Evolutionary conservation across 1,284 basidiomycete species (phyloP).

Genomic region (Sanghuangporus baumii): DNA sequence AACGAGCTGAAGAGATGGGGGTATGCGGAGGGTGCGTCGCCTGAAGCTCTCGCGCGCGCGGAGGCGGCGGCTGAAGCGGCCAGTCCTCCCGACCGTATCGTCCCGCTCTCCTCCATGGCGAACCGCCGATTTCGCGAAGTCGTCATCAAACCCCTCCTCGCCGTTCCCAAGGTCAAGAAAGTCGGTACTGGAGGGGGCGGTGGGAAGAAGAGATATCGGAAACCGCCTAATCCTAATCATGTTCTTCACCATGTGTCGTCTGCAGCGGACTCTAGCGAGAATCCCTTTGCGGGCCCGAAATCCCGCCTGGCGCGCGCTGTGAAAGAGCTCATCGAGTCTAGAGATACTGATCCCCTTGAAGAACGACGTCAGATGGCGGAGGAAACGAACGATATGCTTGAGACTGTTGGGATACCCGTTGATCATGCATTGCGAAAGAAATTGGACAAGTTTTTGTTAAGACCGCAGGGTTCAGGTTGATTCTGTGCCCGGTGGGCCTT

Average conservation of each 20-base stretch:
- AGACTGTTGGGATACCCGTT: conserved; percentile 48
- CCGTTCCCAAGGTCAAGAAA: conserved; percentile 36
- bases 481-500: neutral
- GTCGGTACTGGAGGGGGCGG: conserved; percentile 6
- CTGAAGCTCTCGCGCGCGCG: conserved; percentile 43
- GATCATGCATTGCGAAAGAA: conserved; percentile 63
- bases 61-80: conserved; percentile 70
- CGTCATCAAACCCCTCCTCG: conserved; percentile 60
- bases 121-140: conserved; percentile 65
- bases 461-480: neutral
- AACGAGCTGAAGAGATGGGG: conserved; percentile 70
- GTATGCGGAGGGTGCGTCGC: conserved; percentile 45
- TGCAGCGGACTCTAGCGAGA: conserved; percentile 26
- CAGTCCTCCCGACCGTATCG: conserved; percentile 56
- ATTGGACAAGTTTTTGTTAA: conserved; percentile 44
- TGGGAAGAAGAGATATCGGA: conserved; percentile 36
- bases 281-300: conserved; percentile 38
- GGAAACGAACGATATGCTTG: conserved; percentile 46
- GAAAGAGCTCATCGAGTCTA: conserved; percentile 54
- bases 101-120: conserved; percentile 57
- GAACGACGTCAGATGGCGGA: conserved; percentile 41
- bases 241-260: conserved; percentile 7
- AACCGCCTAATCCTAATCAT: neutral
- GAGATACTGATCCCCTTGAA: conserved; percentile 32
- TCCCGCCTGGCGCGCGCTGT: conserved; percentile 62